Evolutionary conservation across 306 rosid genomes (phyloP).

Genomic region (Trifolium repens): DNA sequence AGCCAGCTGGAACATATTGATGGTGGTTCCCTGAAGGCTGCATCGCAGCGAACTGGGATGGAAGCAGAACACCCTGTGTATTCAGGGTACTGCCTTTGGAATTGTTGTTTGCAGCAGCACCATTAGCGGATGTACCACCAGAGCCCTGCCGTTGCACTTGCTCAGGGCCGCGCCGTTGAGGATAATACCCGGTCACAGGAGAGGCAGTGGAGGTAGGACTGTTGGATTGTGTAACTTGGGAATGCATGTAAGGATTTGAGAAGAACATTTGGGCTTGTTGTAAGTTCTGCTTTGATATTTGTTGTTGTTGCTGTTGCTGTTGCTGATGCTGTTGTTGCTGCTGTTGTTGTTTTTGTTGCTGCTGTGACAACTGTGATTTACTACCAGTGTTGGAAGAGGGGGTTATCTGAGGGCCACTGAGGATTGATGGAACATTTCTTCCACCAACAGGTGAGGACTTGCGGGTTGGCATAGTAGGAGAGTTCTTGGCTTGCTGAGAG

Average conservation of each 20-base stretch:
- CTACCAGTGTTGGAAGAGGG: constrained; percentile 56
- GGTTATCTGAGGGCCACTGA: constrained; percentile 66
- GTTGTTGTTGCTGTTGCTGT: constrained; percentile 33
- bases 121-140: constrained; percentile 62
- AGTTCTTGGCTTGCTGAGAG: constrained; percentile 74
- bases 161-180: constrained; percentile 68
- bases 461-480: constrained; percentile 51
- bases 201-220: constrained; percentile 58
- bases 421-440: constrained; percentile 74
- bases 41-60: constrained; percentile 64
- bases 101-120: constrained; percentile 55
- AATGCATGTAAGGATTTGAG: constrained; percentile 56
- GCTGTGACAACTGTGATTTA: constrained; percentile 64
- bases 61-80: constrained; percentile 67
- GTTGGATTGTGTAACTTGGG: constrained; percentile 64
- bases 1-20: constrained; percentile 64
- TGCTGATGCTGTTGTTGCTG: constrained; percentile 52
- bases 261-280: constrained; percentile 70
- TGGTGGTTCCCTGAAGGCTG: constrained; percentile 71
- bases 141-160: constrained; percentile 68
- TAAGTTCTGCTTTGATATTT: constrained; percentile 62
- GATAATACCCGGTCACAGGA: constrained; percentile 58
- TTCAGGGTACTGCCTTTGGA: constrained; percentile 63
- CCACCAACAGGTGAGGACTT: constrained; percentile 90
- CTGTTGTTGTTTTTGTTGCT: constrained; percentile 59